Conservation (phyloP, 441 rosid species). For the Breynia disticha region DNA sequence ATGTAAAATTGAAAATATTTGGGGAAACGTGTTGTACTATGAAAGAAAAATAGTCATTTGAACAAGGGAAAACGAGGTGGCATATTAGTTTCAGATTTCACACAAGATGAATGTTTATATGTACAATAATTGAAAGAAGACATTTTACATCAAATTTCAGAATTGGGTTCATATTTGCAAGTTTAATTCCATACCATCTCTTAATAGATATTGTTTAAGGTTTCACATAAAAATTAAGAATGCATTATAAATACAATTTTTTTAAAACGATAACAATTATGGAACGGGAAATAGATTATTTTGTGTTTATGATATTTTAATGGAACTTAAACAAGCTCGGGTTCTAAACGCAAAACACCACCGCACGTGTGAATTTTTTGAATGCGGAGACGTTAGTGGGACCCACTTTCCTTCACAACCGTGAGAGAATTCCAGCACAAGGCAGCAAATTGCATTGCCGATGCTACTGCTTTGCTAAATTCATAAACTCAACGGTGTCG, state of each 20-base stretch:
- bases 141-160: background rate
- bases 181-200: too few species aligned
- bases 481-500: slow-evolving; percentile 6
- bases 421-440: background rate
- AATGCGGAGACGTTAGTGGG: slow-evolving; percentile 17
- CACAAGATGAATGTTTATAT: slow-evolving; percentile 16
- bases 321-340: slow-evolving; percentile 19
- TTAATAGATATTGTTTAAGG: too few species aligned
- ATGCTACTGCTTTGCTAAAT: background rate
- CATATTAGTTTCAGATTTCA: slow-evolving; percentile 7
- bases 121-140: background rate
- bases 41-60: slow-evolving; percentile 10
- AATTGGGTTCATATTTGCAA: too few species aligned
- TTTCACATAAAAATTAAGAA: too few species aligned
- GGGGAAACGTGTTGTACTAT: slow-evolving; percentile 33
- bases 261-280: too few species aligned
- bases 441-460: background rate
- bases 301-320: background rate
- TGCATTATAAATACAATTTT: too few species aligned
- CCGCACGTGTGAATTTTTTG: slow-evolving; percentile 34
- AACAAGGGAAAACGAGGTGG: too few species aligned
- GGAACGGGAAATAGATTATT: too few species aligned
- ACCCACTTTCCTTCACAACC: background rate
- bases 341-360: slow-evolving; percentile 14
- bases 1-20: slow-evolving; percentile 16